These are phyloP conservation scores for Ampelomyces quisqualis DNA, from an alignment of 2,329 filamentous ascomycete species.

Conservation along the genomic window DNA sequence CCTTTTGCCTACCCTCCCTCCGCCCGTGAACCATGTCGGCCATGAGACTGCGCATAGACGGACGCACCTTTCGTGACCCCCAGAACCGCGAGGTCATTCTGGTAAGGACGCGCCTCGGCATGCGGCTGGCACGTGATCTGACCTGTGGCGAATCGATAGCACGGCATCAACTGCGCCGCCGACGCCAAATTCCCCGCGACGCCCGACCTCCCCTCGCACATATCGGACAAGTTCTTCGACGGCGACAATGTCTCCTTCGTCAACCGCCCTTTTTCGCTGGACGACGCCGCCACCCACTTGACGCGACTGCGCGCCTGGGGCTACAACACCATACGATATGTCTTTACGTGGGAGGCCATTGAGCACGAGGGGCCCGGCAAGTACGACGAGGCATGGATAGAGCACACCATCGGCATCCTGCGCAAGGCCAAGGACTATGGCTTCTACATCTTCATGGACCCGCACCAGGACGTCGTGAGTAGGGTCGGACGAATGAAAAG, in stretches of 20 bases:
- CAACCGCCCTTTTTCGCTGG: slow-evolving; percentile 75
- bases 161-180: slow-evolving; percentile 90
- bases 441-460: slow-evolving; percentile 98
- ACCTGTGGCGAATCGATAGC: slow-evolving; percentile 62
- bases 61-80: slow-evolving; percentile 78
- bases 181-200: slow-evolving; percentile 86
- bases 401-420: slow-evolving; percentile 83
- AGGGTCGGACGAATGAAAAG: slow-evolving; percentile 1
- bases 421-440: slow-evolving; percentile 84
- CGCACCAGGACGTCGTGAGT: slow-evolving; percentile 92
- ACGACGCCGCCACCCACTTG: slow-evolving; percentile 85
- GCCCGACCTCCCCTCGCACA: slow-evolving; percentile 79
- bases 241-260: slow-evolving; percentile 90
- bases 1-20: too few relatives aligned
- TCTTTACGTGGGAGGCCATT: slow-evolving; percentile 99
- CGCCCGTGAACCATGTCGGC: slow-evolving; percentile 61
- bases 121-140: not conserved
- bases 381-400: slow-evolving; percentile 92
- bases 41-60: slow-evolving; percentile 79
- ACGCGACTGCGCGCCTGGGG: slow-evolving; percentile 81
- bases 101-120: not conserved
- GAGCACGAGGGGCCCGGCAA: slow-evolving; percentile 85
- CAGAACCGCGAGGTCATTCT: slow-evolving; percentile 83
- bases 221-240: slow-evolving; percentile 80
- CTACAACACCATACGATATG: slow-evolving; percentile 93